Evolutionary conservation across 345 rosid genomes (phyloP), one percentile per base, ranked within the genome.

Genomic region (Pelargonium nanum): DNA sequence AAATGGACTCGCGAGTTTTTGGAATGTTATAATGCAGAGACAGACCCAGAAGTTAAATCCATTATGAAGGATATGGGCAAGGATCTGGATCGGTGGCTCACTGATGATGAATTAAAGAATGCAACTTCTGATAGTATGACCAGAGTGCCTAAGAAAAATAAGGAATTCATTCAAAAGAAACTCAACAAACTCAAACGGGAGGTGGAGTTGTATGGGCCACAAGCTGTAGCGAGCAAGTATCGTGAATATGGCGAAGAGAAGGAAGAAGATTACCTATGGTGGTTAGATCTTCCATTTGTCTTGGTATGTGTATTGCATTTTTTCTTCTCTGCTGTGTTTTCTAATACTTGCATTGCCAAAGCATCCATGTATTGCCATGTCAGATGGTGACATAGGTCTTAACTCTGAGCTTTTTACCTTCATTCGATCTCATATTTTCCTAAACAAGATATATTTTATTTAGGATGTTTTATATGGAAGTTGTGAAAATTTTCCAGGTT

Each of bases 211-310:
- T 91, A 83, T 78, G 97, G 96, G 68, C 91, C 97, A 44, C 89
- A 86, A 76, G 97, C 96, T 78, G 97, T 91, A 19, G 83, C 84
- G 59, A 81, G 85, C 82, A 91, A 91, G 76, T 91, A 91, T 65
- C 68, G 73, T 45, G 97, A 91, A 66, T 88, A 88, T 74, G 87
- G 80, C 40, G 89, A 88, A 45, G 85, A 79, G n/a, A 79, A 88
- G 64, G 84, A 80, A 68, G 88, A 84, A 77, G 98, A 91, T 70
- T 86, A 78, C 66, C 73, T 91, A 24, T 88, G 98, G 98, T 91
- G 98, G 98, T 74, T 88, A 64, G 98, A 88, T 78, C 95, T 91
- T 72, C 96, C 91, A 16, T 83, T 81, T 76, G 82, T 91, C 26
- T 68, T 88, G 82, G 98, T 91, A 55, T 63, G 28, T 48, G 52